A percentile compares a stretch with the other conserved stretches of the same genome.
Evolutionary conservation across 805 yeast species (phyloP).

Genomic region (Ogataea naganishii): DNA sequence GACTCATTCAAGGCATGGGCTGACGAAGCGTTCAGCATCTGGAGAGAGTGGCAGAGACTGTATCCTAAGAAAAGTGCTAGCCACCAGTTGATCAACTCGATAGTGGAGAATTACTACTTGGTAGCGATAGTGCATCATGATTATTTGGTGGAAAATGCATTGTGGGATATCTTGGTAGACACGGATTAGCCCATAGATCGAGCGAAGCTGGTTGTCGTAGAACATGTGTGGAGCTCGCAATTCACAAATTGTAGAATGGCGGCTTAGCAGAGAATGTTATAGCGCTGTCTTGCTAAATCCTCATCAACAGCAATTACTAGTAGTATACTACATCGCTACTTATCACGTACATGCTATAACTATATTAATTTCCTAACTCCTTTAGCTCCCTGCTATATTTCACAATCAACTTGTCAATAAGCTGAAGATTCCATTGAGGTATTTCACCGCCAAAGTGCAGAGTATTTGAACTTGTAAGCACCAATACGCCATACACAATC

Average conservation of each 20-base stretch:
- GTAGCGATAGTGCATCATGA: slow-evolving; percentile 89
- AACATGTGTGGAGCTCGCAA: too few species aligned
- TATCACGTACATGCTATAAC: not conserved
- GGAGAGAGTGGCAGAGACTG: slow-evolving; percentile 87
- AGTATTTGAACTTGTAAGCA: slow-evolving; percentile 22
- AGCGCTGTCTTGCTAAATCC: too few species aligned
- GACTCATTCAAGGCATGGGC: slow-evolving; percentile 95
- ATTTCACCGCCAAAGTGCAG: slow-evolving; percentile 22
- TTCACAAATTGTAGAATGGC: too few species aligned
- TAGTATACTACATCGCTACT: slow-evolving; percentile 2
- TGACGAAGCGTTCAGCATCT: slow-evolving; percentile 87
- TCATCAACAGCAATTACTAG: slow-evolving; percentile 1
- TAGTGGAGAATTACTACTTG: slow-evolving; percentile 58
- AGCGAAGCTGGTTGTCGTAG: too few species aligned
- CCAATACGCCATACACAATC: slow-evolving; percentile 37
- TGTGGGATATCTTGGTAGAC: slow-evolving; percentile 60
- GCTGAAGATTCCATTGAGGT: slow-evolving; percentile 15
- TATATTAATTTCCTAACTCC: not conserved
- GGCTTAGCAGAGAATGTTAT: too few species aligned
- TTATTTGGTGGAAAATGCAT: slow-evolving; percentile 58
- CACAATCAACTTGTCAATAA: slow-evolving; percentile 27
- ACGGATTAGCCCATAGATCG: slow-evolving; percentile 4
- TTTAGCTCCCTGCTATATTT: slow-evolving; percentile 12
- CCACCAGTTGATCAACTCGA: slow-evolving; percentile 49
- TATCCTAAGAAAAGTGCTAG: slow-evolving; percentile 52